Evolutionary conservation across 495 filamentous ascomycete species (phyloP).

Genomic region (Tuber borchii): DNA sequence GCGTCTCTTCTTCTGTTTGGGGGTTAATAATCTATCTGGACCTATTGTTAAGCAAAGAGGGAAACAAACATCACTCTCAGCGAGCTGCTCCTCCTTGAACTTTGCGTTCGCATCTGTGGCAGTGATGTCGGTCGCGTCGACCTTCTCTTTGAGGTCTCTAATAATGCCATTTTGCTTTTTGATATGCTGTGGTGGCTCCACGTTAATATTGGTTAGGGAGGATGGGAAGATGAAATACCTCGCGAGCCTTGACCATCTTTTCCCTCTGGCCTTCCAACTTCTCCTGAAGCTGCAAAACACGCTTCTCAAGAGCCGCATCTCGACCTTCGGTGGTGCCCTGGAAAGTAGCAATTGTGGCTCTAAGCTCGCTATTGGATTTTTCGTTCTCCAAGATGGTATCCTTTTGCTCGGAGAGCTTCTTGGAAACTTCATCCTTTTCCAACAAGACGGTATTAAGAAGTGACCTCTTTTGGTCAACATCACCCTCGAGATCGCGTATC

Average conservation of each 20-base stretch:
- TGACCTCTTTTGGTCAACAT: conserved; percentile 44
- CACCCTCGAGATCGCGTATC: conserved; percentile 41
- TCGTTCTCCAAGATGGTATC: conserved; percentile 42
- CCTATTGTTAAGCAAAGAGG: conserved; percentile 8
- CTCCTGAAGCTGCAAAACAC: conserved; percentile 37
- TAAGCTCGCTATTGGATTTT: conserved; percentile 39
- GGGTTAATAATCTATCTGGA: background rate
- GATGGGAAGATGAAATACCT: conserved; percentile 30
- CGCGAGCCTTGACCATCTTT: conserved; percentile 40
- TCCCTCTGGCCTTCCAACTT: conserved; percentile 43
- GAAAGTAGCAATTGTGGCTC: conserved; percentile 41
- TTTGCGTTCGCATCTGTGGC: conserved; percentile 44
- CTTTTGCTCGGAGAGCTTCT: conserved; percentile 39
- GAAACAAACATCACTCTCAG: conserved; percentile 39
- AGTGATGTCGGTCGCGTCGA: conserved; percentile 49
- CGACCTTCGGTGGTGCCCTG: conserved; percentile 39
- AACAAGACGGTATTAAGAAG: conserved; percentile 45
- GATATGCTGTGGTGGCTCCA: conserved; percentile 49
- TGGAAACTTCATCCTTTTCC: conserved; percentile 42
- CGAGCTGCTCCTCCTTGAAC: conserved; percentile 48
- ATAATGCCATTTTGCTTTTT: conserved; percentile 56
- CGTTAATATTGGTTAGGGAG: conserved; percentile 21
- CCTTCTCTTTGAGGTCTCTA: conserved; percentile 53
- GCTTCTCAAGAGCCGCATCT: conserved; percentile 41
- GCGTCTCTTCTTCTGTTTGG: conserved; percentile 48